These are phyloP conservation scores for Rossbeevera mucosa DNA, from an alignment of 768 basidiomycete species.

Conservation along the genomic window DNA sequence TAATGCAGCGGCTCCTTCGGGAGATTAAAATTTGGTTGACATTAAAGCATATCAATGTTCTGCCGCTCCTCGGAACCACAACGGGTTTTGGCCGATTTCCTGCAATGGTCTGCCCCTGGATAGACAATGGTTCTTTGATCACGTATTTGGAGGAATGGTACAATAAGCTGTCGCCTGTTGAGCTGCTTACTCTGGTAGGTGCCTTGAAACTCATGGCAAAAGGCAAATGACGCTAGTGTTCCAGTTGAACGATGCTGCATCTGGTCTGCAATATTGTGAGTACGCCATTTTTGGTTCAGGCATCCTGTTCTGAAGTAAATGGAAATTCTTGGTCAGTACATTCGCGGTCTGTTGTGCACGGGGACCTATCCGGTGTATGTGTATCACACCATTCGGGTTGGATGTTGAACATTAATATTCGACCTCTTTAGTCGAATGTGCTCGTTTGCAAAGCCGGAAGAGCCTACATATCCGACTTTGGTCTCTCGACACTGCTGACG, in stretches of 20 bases:
- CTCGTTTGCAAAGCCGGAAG: constrained; percentile 12
- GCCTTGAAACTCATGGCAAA: not conserved
- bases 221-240: not conserved
- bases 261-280: constrained; percentile 20
- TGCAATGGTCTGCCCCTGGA: constrained; percentile 30
- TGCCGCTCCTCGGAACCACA: constrained; percentile 14
- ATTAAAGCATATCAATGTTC: constrained; percentile 23
- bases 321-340: constrained; percentile 8
- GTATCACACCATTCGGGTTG: not conserved
- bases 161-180: constrained; percentile 3
- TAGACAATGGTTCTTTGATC: constrained; percentile 21
- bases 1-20: constrained; percentile 22
- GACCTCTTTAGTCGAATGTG: constrained; percentile 11
- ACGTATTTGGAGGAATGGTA: constrained; percentile 16
- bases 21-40: constrained; percentile 27
- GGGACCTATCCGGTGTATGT: constrained; percentile 22
- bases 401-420: not conserved
- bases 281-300: not conserved
- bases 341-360: constrained; percentile 14
- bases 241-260: constrained; percentile 18
- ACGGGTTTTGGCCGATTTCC: constrained; percentile 24
- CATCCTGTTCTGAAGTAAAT: not conserved
- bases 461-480: constrained; percentile 38
- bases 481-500: constrained; percentile 39
- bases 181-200: constrained; percentile 8